Conservation (phyloP, 495 filamentous ascomycete species). For the Durotheca rogersii region DNA sequence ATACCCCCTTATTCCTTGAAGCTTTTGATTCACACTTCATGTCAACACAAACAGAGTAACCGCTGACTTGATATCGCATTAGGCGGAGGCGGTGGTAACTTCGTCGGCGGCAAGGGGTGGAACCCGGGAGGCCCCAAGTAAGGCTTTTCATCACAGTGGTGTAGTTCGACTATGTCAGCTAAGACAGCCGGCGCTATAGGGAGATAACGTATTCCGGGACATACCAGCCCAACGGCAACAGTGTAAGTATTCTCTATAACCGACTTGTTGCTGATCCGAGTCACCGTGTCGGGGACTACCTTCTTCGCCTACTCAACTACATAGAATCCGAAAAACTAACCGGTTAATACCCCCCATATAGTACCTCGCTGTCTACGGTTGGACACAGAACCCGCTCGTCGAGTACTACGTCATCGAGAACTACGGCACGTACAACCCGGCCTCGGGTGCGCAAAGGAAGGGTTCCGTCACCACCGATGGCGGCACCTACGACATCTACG, state of each 20-base stretch:
- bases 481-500: conserved; percentile 58
- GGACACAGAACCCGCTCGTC: conserved; percentile 61
- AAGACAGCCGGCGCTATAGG: conserved; percentile 28
- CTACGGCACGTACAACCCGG: conserved; percentile 58
- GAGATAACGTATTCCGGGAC: conserved; percentile 49
- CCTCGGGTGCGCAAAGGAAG: conserved; percentile 43
- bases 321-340: conserved; percentile 7
- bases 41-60: not conserved
- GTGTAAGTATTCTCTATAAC: not conserved
- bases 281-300: not conserved
- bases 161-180: conserved; percentile 1
- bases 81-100: conserved; percentile 51
- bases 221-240: conserved; percentile 53
- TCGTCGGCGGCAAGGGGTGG: conserved; percentile 66
- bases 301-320: not conserved
- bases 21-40: no score
- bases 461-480: conserved; percentile 58
- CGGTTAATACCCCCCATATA: not conserved
- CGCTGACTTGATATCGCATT: not conserved
- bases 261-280: not conserved
- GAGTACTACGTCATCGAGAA: conserved; percentile 67
- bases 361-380: conserved; percentile 61
- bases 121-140: conserved; percentile 52
- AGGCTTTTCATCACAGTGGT: conserved; percentile 7
- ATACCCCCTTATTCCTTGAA: not conserved